Base-by-base conservation (phyloP, 441 rosid species). In the Pelargonium myrrhifolium region DNA sequence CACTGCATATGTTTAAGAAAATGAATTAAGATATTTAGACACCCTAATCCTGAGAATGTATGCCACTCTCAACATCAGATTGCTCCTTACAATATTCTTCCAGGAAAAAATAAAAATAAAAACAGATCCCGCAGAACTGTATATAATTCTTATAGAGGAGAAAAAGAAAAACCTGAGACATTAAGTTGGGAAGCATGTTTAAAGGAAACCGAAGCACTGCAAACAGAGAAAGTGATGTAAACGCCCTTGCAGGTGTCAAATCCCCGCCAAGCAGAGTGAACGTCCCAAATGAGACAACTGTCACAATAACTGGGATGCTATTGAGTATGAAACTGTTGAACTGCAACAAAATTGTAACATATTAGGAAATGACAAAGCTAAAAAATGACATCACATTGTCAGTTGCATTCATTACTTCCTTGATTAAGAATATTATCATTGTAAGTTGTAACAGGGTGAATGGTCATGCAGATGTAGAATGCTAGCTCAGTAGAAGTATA, bases 211-310 rank as follows among this genome's bases (percentile, higher is more conserved):
- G 96, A 76, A 96, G 96, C 72, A 96, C 99, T 14, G 97, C 78
- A 78, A 95, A 92, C 72, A 96, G 85, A 69, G 99, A 93, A 61
- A 96, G 90, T 43, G 98, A 82, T 42, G 98, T 96, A 81, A 96
- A 96, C 78, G 99, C 99, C 84, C 94, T 85, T 42, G 99, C 90
- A 77, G 99, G 99, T 78, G 99, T 90, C 82, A 93, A 83, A 83
- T 93, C 84, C 75, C 98, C 99, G 64, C 99, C 99, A 74, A 96
- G 97, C 80, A 96, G 75, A 68, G 99, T 88, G 85, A 86, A 96
- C 84, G 89, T 71, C 53, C 97, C 97, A 82, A 96, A 96, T 69
- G 98, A 90, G 69, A 86, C 71, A 74, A 90, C 97, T 66, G 98
- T 90, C 78, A 93, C 98, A 79, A 88, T 58, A 68, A 96, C 97